Evolutionary conservation across 768 basidiomycete genomes (phyloP).

Genomic region (Mycena belliarum): DNA sequence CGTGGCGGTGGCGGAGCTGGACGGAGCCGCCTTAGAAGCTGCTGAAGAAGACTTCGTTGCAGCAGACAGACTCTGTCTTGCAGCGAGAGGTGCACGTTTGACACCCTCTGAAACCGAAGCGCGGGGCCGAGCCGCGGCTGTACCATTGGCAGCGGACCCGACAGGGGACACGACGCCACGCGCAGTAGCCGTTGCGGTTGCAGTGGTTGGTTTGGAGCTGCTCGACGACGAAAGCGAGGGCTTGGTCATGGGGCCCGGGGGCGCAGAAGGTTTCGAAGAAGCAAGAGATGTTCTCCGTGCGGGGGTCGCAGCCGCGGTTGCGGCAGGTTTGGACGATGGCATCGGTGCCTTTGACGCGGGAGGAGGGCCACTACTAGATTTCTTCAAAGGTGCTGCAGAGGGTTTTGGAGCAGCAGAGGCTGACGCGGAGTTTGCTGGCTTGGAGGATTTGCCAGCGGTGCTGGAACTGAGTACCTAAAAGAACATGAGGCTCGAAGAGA

Average conservation of each 20-base stretch:
- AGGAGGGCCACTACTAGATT: constrained; percentile 40
- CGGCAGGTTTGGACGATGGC: constrained; percentile 31
- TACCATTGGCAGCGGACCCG: constrained; percentile 57
- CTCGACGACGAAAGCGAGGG: constrained; percentile 42
- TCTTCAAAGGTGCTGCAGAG: constrained; percentile 35
- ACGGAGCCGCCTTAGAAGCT: constrained; percentile 34
- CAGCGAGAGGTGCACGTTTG: constrained; percentile 47
- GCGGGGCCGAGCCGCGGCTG: constrained; percentile 56
- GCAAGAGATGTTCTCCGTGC: constrained; percentile 47
- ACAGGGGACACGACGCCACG: constrained; percentile 61
- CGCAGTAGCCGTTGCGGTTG: constrained; percentile 32
- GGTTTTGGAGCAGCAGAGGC: constrained; percentile 42
- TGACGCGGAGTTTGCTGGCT: constrained; percentile 12
- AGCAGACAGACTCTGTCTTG: constrained; percentile 44
- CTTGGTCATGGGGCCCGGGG: constrained; percentile 36
- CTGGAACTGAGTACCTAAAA: constrained; percentile 62
- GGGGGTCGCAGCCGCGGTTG: constrained; percentile 35
- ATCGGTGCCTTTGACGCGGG: constrained; percentile 41
- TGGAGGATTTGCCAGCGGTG: constrained; percentile 44
- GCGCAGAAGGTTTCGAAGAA: constrained; percentile 37
- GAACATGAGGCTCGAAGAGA: constrained; percentile 18
- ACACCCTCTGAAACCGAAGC: constrained; percentile 68
- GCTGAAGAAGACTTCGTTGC: constrained; percentile 34
- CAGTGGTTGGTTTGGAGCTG: constrained; percentile 36
- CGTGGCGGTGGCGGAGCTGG: constrained; percentile 4